phyloP scores from a whole-genome alignment of 345 rosid species.

The Hibiscus syriacus region DNA sequence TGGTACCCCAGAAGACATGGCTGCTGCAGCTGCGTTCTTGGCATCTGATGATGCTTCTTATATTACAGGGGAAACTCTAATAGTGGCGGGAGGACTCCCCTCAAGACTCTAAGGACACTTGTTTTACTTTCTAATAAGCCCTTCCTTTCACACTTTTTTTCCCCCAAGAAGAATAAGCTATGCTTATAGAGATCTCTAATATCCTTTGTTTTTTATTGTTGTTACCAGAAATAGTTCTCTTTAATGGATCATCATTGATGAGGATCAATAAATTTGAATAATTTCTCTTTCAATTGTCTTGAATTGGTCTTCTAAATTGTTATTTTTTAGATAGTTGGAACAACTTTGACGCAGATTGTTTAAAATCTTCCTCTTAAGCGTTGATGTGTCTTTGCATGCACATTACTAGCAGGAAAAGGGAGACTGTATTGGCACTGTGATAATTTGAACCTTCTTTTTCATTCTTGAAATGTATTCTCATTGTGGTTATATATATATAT shows the following conservation, averaged over 20 bases:
- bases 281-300: background rate
- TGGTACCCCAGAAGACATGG: no score
- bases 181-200: background rate
- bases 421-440: background rate
- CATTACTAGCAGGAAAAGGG: slow-evolving; percentile 5
- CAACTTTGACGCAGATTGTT: no score
- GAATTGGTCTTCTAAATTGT: background rate
- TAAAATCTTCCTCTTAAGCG: no score
- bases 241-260: background rate
- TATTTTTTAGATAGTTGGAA: no score
- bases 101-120: slow-evolving; percentile 40
- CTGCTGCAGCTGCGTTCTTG: slow-evolving; percentile 51
- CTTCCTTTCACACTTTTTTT: background rate
- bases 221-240: background rate
- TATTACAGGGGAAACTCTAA: slow-evolving; percentile 53
- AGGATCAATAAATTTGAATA: background rate
- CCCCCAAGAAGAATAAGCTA: background rate
- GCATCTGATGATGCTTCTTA: slow-evolving; percentile 59
- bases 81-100: slow-evolving; percentile 60
- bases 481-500: no score
- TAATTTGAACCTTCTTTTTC: background rate
- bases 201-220: background rate
- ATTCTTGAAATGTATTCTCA: no score
- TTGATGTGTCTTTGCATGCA: slow-evolving; percentile 8
- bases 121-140: background rate